A percentile compares a stretch with the other conserved stretches of the same genome.
Conservation (phyloP, 2,329 filamentous ascomycete species). For the Monilinia aucupariae region DNA sequence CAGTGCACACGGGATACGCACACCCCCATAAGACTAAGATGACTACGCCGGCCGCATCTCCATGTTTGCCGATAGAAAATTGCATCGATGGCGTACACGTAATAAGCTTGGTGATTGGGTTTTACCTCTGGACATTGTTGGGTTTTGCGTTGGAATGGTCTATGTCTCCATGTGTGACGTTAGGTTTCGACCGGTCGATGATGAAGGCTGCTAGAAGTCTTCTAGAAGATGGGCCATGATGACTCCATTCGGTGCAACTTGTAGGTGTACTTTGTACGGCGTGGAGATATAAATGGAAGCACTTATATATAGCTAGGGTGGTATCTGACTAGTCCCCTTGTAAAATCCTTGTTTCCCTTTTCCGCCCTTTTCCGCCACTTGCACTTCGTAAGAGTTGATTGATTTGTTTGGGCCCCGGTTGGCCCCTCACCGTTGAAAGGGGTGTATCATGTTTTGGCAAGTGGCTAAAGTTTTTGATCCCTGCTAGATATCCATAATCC, state of each 20-base stretch:
- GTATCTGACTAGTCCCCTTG: neutral
- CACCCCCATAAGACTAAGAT: neutral
- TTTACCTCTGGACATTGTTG: neutral
- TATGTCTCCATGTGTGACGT: neutral
- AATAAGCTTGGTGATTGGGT: neutral
- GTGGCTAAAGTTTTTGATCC: neutral
- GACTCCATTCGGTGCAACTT: neutral
- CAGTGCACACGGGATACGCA: constrained; percentile 6
- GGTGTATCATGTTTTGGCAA: neutral
- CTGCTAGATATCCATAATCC: neutral
- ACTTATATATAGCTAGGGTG: neutral
- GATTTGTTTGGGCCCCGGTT: no score
- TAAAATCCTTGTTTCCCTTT: neutral
- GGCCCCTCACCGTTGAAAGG: neutral
- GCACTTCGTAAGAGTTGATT: no score
- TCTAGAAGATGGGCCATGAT: constrained; percentile 3
- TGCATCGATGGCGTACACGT: neutral
- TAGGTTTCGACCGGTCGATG: neutral
- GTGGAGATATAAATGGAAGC: constrained; percentile 6
- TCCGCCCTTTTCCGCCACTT: neutral
- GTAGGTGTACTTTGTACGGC: neutral
- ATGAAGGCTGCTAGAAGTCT: neutral
- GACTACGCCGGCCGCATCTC: neutral
- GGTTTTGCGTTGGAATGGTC: neutral
- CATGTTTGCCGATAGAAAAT: neutral